A percentile compares a stretch with the other conserved stretches of the same genome.
Evolutionary conservation across 2,329 filamentous ascomycete genomes (phyloP).

Genomic region (Parafenestella ontariensis): DNA sequence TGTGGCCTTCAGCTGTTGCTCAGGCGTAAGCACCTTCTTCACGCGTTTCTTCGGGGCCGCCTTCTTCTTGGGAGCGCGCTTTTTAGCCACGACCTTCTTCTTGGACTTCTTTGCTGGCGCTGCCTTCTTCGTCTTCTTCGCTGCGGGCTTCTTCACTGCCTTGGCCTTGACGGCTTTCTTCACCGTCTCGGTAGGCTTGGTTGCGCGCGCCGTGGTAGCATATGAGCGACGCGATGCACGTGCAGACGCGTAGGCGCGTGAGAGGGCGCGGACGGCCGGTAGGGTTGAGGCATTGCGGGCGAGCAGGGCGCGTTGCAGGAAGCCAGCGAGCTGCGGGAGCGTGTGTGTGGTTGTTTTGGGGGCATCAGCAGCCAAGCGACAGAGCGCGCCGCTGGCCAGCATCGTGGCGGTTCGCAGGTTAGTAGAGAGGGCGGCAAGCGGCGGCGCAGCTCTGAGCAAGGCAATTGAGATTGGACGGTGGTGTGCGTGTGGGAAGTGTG

Average conservation of each 20-base stretch:
- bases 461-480: slow-evolving; percentile 22
- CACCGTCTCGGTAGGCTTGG: slow-evolving; percentile 42
- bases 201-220: slow-evolving; percentile 40
- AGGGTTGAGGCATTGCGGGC: slow-evolving; percentile 30
- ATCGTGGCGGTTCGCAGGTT: slow-evolving; percentile 26
- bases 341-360: slow-evolving; percentile 46
- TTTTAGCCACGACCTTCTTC: slow-evolving; percentile 26
- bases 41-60: slow-evolving; percentile 28
- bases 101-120: slow-evolving; percentile 5
- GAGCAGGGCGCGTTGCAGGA: slow-evolving; percentile 32
- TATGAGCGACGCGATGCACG: slow-evolving; percentile 38
- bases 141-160: slow-evolving; percentile 24
- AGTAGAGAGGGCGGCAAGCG: slow-evolving; percentile 9
- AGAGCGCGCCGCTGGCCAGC: slow-evolving; percentile 46
- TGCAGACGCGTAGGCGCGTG: slow-evolving; percentile 31
- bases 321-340: slow-evolving; percentile 43
- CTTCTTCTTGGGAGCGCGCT: slow-evolving; percentile 30
- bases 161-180: slow-evolving; percentile 38
- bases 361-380: slow-evolving; percentile 44
- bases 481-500: slow-evolving; percentile 2
- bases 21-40: slow-evolving; percentile 36
- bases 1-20: slow-evolving; percentile 36
- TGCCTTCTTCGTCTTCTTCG: slow-evolving; percentile 29
- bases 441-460: slow-evolving; percentile 23
- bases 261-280: slow-evolving; percentile 26